A percentile compares a stretch with the other conserved stretches of the same genome.
These are phyloP conservation scores for Nannochloris sp. DNA, from an alignment of 139 green algal genomes.

Conservation along the genomic window DNA sequence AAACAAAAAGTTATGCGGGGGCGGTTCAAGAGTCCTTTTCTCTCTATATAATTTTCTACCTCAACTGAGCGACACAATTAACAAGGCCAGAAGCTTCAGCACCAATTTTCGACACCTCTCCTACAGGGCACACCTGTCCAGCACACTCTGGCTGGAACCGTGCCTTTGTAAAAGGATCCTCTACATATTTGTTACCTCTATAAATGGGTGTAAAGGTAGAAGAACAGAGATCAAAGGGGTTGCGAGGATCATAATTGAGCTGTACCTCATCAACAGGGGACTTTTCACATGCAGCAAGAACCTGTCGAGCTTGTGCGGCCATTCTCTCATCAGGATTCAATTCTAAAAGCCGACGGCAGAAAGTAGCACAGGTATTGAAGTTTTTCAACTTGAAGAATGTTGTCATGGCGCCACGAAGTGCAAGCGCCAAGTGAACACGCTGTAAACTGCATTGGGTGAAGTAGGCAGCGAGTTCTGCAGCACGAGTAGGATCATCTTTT, in stretches of 20 bases:
- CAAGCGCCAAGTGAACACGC: constrained; percentile 82
- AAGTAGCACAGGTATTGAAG: constrained; percentile 76
- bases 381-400: constrained; percentile 97
- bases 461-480: constrained; percentile 94
- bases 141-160: constrained; percentile 77
- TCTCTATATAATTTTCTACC: neutral
- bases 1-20: neutral
- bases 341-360: constrained; percentile 92
- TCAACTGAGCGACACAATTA: constrained; percentile 19
- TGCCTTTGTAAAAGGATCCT: constrained; percentile 83
- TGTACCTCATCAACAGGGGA: constrained; percentile 69
- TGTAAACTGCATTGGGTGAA: constrained; percentile 94
- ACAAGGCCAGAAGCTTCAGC: constrained; percentile 80
- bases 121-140: constrained; percentile 77
- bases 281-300: constrained; percentile 91
- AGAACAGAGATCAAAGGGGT: constrained; percentile 96
- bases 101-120: constrained; percentile 80
- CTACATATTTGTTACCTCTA: constrained; percentile 52
- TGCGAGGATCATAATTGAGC: constrained; percentile 95
- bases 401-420: constrained; percentile 84
- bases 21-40: neutral
- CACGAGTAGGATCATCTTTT: constrained; percentile 55
- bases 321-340: constrained; percentile 83
- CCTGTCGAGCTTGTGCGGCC: constrained; percentile 71
- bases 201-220: constrained; percentile 96